Conservation (phyloP, 805 yeast species). For the Yamadazyma ubonensis region DNA sequence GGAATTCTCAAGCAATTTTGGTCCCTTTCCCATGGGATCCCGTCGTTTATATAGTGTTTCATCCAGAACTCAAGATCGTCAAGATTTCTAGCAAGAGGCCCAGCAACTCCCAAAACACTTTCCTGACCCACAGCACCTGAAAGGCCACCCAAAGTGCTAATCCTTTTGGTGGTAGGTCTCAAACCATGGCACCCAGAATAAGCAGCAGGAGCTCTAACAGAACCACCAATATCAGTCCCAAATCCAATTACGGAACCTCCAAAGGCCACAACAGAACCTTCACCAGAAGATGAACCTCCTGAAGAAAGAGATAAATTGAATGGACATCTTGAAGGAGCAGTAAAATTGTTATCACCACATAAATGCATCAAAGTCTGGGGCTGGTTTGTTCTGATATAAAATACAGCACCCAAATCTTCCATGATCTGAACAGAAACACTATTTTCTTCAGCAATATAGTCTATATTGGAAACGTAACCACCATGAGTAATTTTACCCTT, state of each 20-base stretch:
- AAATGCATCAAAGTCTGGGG: constrained; percentile 48
- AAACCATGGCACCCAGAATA: constrained; percentile 42
- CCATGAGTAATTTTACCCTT: constrained; percentile 38
- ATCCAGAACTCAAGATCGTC: constrained; percentile 70
- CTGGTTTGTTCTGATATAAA: constrained; percentile 43
- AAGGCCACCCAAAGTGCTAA: constrained; percentile 43
- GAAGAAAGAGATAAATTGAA: constrained; percentile 37
- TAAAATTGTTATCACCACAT: constrained; percentile 40
- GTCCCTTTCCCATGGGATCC: constrained; percentile 62
- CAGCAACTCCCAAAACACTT: constrained; percentile 61
- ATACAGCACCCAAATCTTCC: constrained; percentile 43
- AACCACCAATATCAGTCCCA: constrained; percentile 46
- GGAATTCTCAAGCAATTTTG: constrained; percentile 48
- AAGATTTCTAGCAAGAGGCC: constrained; percentile 64
- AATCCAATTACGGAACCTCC: constrained; percentile 42
- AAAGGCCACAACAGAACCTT: constrained; percentile 42
- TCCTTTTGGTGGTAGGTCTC: constrained; percentile 42
- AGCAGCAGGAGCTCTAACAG: constrained; percentile 45
- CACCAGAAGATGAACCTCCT: constrained; percentile 48
- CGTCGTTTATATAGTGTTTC: constrained; percentile 58
- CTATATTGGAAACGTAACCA: constrained; percentile 37
- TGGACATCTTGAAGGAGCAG: constrained; percentile 40
- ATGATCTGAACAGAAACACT: constrained; percentile 31
- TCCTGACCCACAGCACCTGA: constrained; percentile 63
- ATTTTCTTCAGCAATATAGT: constrained; percentile 29